Evolutionary conservation across 2,329 filamentous ascomycete species (phyloP).

Genomic region (Truncatella angustata): DNA sequence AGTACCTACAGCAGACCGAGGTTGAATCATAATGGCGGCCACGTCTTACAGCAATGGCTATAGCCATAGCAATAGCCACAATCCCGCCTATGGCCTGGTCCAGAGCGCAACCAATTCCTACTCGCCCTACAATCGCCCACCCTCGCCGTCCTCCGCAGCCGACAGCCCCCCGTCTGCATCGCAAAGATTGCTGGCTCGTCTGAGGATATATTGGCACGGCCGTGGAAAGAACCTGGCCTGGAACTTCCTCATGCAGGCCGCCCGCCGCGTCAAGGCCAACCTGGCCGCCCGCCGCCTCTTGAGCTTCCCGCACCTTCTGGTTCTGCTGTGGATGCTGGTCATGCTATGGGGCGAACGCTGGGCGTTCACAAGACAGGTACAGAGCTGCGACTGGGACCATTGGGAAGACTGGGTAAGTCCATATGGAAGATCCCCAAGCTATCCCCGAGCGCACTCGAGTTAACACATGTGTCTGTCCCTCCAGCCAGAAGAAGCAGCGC

Average conservation of each 20-base stretch:
- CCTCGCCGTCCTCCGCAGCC: conserved; percentile 14
- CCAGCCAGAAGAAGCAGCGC: conserved; percentile 73
- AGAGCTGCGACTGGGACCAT: conserved; percentile 73
- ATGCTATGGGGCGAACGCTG: conserved; percentile 84
- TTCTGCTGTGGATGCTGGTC: conserved; percentile 71
- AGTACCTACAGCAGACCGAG: too few species aligned
- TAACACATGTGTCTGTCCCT: too few species aligned
- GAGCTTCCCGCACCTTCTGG: conserved; percentile 65
- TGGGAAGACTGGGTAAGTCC: conserved; percentile 89
- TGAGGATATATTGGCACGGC: conserved; percentile 42
- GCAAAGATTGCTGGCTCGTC: conserved; percentile 25
- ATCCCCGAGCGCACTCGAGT: too few species aligned
- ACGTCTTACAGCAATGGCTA: conserved; percentile 31
- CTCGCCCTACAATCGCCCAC: conserved; percentile 16
- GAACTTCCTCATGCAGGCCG: conserved; percentile 25
- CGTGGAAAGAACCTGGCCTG: conserved; percentile 36
- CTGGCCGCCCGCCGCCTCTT: conserved; percentile 50
- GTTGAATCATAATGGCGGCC: conserved; percentile 36
- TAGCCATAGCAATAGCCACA: conserved; percentile 18
- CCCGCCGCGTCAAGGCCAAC: conserved; percentile 40
- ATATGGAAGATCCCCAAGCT: too few species aligned
- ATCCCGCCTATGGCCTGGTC: too few species aligned
- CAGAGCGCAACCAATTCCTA: too few species aligned
- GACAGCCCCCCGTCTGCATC: conserved; percentile 34
- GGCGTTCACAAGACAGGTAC: conserved; percentile 69